These are phyloP conservation scores for Teunomyces aglyptinius DNA, from an alignment of 805 yeast species.

Conservation along the genomic window DNA sequence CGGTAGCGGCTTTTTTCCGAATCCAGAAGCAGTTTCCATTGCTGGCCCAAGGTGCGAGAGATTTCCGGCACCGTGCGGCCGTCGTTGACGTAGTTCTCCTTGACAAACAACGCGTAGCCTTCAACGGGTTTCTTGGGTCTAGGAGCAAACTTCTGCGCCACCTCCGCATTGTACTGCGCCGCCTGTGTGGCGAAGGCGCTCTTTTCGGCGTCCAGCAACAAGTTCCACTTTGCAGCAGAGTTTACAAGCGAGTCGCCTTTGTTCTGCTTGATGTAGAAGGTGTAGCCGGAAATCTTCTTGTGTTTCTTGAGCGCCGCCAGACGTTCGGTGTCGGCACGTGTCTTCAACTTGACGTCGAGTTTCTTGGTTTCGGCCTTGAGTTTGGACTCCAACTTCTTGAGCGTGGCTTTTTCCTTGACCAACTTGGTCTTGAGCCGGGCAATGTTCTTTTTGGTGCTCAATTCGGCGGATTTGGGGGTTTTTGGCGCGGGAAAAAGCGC, in stretches of 20 bases:
- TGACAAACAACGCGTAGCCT: constrained; percentile 30
- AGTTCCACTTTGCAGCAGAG: constrained; percentile 22
- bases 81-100: constrained; percentile 23
- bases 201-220: constrained; percentile 28
- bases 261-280: constrained; percentile 24
- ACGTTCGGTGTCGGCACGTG: constrained; percentile 13
- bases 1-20: constrained; percentile 27
- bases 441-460: constrained; percentile 10
- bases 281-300: constrained; percentile 23
- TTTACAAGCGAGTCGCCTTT: constrained; percentile 15
- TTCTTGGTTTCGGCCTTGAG: constrained; percentile 17
- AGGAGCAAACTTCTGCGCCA: constrained; percentile 22
- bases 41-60: constrained; percentile 22
- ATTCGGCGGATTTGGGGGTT: not conserved
- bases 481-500: not conserved
- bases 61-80: constrained; percentile 24
- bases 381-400: constrained; percentile 15
- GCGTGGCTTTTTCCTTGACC: constrained; percentile 15
- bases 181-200: constrained; percentile 23
- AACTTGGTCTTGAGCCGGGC: constrained; percentile 17
- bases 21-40: constrained; percentile 31
- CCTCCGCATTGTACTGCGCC: constrained; percentile 26
- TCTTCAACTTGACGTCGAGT: constrained; percentile 16
- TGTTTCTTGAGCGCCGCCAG: constrained; percentile 22
- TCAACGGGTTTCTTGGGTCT: constrained; percentile 34